A percentile compares a stretch with the other conserved stretches of the same genome.
phyloP scores from a whole-genome alignment of 2,329 filamentous ascomycete species.

The Pseudofabraea citricarpa region DNA sequence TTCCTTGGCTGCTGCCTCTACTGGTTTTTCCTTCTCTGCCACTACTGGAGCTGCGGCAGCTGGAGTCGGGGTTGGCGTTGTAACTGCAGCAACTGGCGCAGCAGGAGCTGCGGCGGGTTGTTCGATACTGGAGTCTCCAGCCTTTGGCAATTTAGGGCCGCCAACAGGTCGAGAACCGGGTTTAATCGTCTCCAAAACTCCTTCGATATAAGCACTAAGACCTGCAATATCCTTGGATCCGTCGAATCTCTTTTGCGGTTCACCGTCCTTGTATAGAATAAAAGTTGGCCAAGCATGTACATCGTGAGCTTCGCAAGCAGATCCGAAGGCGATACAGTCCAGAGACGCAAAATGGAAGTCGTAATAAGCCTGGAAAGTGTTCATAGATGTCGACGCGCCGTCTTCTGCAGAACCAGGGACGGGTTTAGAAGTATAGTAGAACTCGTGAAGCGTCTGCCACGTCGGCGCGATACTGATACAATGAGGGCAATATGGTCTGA shows the following conservation, averaged over 20 bases:
- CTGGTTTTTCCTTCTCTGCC: constrained; percentile 8
- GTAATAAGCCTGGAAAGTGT: constrained; percentile 74
- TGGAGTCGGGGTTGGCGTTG: no score
- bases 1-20: constrained; percentile 4
- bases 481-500: constrained; percentile 27
- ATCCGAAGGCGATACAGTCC: constrained; percentile 80
- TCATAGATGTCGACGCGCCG: constrained; percentile 40
- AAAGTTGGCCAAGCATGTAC: constrained; percentile 73
- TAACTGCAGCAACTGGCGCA: constrained; percentile 2
- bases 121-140: constrained; percentile 49
- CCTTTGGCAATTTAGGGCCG: constrained; percentile 57
- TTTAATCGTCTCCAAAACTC: constrained; percentile 68
- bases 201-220: constrained; percentile 69
- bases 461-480: constrained; percentile 62
- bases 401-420: constrained; percentile 32
- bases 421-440: constrained; percentile 75
- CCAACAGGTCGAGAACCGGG: constrained; percentile 71
- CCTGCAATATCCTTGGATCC: constrained; percentile 64
- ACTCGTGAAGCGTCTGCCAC: constrained; percentile 93
- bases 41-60: constrained; percentile 23
- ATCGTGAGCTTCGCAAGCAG: constrained; percentile 66
- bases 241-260: constrained; percentile 55
- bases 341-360: constrained; percentile 82
- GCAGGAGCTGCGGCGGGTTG: constrained; percentile 3
- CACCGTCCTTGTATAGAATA: constrained; percentile 74